A percentile compares a stretch with the other conserved stretches of the same genome.
These are phyloP conservation scores for Kuraishia capsulata DNA, from an alignment of 805 yeast genomes.

Conservation along the genomic window DNA sequence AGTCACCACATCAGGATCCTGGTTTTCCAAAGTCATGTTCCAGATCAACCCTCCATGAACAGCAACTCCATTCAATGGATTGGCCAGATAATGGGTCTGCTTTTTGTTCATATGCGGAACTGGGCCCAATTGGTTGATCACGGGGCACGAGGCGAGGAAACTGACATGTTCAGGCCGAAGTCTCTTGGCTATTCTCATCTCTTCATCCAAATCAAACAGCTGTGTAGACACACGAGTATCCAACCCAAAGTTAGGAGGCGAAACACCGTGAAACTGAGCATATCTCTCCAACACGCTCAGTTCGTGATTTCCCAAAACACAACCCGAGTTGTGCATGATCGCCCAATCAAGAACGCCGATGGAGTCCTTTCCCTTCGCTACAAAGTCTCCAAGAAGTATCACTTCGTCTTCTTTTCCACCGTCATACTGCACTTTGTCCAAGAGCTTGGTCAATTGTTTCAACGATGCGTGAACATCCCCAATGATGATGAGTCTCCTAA, in stretches of 20 bases:
- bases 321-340: conserved; percentile 47
- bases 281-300: conserved; percentile 59
- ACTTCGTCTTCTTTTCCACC: conserved; percentile 41
- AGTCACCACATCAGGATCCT: conserved; percentile 52
- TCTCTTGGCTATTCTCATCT: conserved; percentile 39
- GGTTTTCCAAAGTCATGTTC: conserved; percentile 46
- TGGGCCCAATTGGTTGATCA: conserved; percentile 53
- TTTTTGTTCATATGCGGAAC: conserved; percentile 34
- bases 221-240: background rate
- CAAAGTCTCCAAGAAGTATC: conserved; percentile 74
- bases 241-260: background rate
- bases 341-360: conserved; percentile 59
- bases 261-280: conserved; percentile 47
- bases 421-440: conserved; percentile 40
- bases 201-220: conserved; percentile 23
- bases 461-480: conserved; percentile 89
- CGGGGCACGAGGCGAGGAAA: conserved; percentile 52
- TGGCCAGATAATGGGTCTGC: conserved; percentile 7
- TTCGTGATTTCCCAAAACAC: conserved; percentile 89
- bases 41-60: conserved; percentile 82
- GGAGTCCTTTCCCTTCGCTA: conserved; percentile 78
- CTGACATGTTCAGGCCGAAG: conserved; percentile 51
- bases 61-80: conserved; percentile 38
- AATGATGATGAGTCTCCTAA: conserved; percentile 50
- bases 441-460: conserved; percentile 40